Evolutionary conservation across 352 stramenopile genomes (phyloP), one percentile per base, ranked within the genome.

Genomic region (Elongisporangium anandrum): DNA sequence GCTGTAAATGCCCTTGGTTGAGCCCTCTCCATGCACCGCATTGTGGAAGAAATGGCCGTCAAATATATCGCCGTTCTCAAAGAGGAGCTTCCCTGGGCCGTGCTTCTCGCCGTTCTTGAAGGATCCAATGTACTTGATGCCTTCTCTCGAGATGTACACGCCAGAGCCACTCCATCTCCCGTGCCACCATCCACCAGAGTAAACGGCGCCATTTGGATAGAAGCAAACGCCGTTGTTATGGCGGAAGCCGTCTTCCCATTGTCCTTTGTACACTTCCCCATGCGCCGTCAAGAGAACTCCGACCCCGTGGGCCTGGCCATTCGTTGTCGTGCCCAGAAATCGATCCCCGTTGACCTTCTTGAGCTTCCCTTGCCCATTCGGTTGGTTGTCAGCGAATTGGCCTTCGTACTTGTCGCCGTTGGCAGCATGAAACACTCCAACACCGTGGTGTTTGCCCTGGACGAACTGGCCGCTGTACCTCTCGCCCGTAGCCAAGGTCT

Each of bases 241-340:
- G 12, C 79, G 83, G 55, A 77, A 85, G 57, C 88, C 83, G 2
- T 56, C 63, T 9, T 75, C 56, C 83, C 83, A 94, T 45, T 90
- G 53, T 0, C 85, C 85, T 63, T 96, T 94, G 77, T 97, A 98
- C n/a, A 90, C 72, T 65, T 97, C 90, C 6, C 92, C 93, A 38
- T 94, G 83, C 0, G 80, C 72, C 24, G 77, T 92, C 4, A 77
- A 68, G 16, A 97, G 51, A 6, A 87, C 72, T 8, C 93, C 92
- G 22, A 96, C 54, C 3, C 90, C 92, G 50, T 95, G 72, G 1
- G 86, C 81, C 5, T 74, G 57, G 8, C 88, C 85, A 29, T 83
- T 54, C 3, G 78, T 59, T n/a, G 81, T 94, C 22, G 69, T 66
- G 0, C 90, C 90, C 7, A 90, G 63, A 49, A 87, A 94, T 16